A percentile compares a stretch with the other conserved stretches of the same genome.
phyloP scores from a whole-genome alignment of 192 early-diverging fungal species.

The Phlyctochytrium planicorne region DNA sequence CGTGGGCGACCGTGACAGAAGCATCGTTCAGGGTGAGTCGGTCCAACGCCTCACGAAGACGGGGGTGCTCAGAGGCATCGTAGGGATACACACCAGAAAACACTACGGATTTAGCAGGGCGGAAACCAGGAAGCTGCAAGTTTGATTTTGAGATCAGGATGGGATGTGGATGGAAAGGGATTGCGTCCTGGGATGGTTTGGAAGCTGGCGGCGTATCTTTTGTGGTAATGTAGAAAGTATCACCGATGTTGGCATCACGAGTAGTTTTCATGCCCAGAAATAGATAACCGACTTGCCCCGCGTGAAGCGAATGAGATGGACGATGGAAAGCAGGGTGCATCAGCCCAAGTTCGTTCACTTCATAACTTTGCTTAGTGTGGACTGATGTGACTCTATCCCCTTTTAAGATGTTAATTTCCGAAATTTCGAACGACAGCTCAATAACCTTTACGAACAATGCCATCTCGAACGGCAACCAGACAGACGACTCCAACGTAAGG shows the following conservation, averaged over 20 bases:
- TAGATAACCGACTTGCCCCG: conserved; percentile 82
- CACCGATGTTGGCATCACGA: conserved; percentile 90
- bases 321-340: conserved; percentile 86
- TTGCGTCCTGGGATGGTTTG: background rate
- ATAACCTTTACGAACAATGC: conserved; percentile 68
- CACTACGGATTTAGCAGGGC: conserved; percentile 94
- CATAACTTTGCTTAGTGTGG: conserved; percentile 77
- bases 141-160: conserved; percentile 43
- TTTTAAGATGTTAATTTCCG: conserved; percentile 4
- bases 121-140: conserved; percentile 77
- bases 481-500: conserved; percentile 97
- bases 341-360: conserved; percentile 87
- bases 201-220: background rate
- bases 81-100: conserved; percentile 94
- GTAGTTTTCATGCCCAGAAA: conserved; percentile 90
- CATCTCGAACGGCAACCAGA: conserved; percentile 86
- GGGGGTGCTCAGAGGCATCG: conserved; percentile 83
- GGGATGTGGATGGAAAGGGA: conserved; percentile 14
- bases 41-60: conserved; percentile 86
- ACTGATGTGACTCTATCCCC: conserved; percentile 82
- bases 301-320: conserved; percentile 41
- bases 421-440: no score
- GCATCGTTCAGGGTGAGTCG: conserved; percentile 95
- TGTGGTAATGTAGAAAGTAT: conserved; percentile 77
- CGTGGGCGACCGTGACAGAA: conserved; percentile 81